Evolutionary conservation across 768 basidiomycete species (phyloP).

Genomic region (Panaeolus papilionaceus): DNA sequence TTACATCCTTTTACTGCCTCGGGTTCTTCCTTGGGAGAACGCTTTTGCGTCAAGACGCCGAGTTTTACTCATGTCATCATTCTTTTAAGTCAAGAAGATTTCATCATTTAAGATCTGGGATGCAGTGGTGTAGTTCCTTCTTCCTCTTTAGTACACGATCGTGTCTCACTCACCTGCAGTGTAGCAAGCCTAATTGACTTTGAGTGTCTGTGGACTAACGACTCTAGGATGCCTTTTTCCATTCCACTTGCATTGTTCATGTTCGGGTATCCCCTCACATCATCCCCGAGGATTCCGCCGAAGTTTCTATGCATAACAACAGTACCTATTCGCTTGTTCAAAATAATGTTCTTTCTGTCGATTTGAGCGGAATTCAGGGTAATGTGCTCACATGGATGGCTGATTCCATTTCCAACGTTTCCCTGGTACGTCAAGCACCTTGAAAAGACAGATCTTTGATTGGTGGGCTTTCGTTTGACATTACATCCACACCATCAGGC

Average conservation of each 20-base stretch:
- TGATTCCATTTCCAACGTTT: conserved; percentile 8
- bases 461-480: conserved; percentile 12
- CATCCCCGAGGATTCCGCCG: conserved; percentile 5
- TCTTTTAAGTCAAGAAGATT: conserved; percentile 7
- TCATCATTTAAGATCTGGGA: conserved; percentile 10
- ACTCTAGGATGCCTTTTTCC: not conserved
- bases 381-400: conserved; percentile 10
- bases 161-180: not conserved
- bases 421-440: conserved; percentile 10
- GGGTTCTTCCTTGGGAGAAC: conserved; percentile 13
- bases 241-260: not conserved
- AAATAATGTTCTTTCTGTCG: conserved; percentile 1
- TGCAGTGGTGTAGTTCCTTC: not conserved
- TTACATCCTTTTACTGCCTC: conserved; percentile 17
- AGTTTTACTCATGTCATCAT: conserved; percentile 12
- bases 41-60: conserved; percentile 14
- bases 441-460: conserved; percentile 10
- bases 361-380: conserved; percentile 4
- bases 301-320: not conserved
- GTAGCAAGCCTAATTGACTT: not conserved
- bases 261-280: not conserved
- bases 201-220: not conserved
- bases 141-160: conserved; percentile 6
- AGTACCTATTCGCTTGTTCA: conserved; percentile 11
- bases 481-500: not conserved